Evolutionary conservation across 148 eudicot genomes (phyloP), one percentile per base, ranked within the genome.

Genomic region (Pouteria glomerata): DNA sequence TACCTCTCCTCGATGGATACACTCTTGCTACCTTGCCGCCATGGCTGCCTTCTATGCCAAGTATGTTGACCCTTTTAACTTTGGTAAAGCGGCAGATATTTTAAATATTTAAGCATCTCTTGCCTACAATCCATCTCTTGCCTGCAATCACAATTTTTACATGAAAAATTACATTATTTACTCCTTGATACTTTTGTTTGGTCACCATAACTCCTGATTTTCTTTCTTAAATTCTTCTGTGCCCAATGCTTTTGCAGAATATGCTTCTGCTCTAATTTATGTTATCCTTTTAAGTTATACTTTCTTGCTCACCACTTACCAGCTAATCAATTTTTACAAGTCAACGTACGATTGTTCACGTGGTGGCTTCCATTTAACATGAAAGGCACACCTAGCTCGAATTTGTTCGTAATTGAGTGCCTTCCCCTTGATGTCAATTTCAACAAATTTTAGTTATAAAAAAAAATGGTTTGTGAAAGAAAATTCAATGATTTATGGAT

Each of bases 31-130:
- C 67, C 90, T 95, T 27, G 96, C 93, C 24, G 98, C 96, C 8
- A 89, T 95, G 37, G 98, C 98, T 2, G 98, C 97, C 80, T 91
- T 86, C 63, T 95, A 91, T 73, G 96, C 98, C 67, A 95, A 95
- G 98, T 95, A 94, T 69, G 80, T 33, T 44, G 56, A 37, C 35
- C 52, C 16, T 35, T 71, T 50, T 47, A n/a, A 11, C 23, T 34
- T 33, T 41, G 1, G 47, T 63, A 47, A 21, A 15, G 44, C 19
- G 19, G 7, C 33, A 48, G 64, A 31, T 72, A 18, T 37, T n/a
- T 63, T 10, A 33, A 41, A 10, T 33, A 26, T 8, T 42, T 44
- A 37, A 29, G 55, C 27, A 8, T 24, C 16, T n/a, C 3, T 24
- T 39, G 51, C 55, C 26, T 58, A 21, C 60, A 58, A 57, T 67